These are phyloP conservation scores for Aaosphaeria arxii DNA, from an alignment of 2,329 filamentous ascomycete genomes.

Conservation along the genomic window DNA sequence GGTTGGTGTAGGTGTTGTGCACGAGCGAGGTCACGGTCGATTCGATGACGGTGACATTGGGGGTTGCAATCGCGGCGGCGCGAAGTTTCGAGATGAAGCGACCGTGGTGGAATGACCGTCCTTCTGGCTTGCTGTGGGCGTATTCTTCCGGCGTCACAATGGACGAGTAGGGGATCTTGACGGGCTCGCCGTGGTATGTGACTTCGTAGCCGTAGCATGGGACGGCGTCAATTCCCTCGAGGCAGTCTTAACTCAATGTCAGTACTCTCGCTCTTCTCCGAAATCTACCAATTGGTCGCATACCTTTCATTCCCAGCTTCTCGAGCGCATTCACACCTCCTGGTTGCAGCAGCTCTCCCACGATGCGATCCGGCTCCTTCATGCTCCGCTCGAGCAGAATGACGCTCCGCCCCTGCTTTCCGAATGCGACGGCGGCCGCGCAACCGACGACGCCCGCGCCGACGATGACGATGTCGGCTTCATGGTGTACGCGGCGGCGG, in stretches of 20 bases:
- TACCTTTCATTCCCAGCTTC: conserved; percentile 65
- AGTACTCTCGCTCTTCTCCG: neutral
- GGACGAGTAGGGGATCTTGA: conserved; percentile 75
- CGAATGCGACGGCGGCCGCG: conserved; percentile 78
- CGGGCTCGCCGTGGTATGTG: conserved; percentile 71
- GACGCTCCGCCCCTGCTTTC: conserved; percentile 85
- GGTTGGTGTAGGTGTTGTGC: conserved; percentile 62
- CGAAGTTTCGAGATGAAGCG: conserved; percentile 84
- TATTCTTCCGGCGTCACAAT: conserved; percentile 44
- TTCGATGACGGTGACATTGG: conserved; percentile 88
- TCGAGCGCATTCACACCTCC: conserved; percentile 80
- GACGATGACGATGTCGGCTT: conserved; percentile 82
- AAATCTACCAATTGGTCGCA: conserved; percentile 1
- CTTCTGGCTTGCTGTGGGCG: conserved; percentile 54
- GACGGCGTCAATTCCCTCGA: conserved; percentile 86
- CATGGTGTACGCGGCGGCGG: conserved; percentile 55
- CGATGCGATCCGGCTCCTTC: conserved; percentile 91
- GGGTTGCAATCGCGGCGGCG: conserved; percentile 67
- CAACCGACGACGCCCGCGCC: conserved; percentile 90
- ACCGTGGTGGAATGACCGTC: conserved; percentile 88
- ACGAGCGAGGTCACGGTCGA: conserved; percentile 75
- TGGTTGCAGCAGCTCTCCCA: conserved; percentile 91
- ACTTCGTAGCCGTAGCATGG: conserved; percentile 84
- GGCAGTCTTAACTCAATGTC: conserved; percentile 53
- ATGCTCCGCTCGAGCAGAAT: conserved; percentile 84